Evolutionary conservation across 371 early-diverging fungal genomes (phyloP), one percentile per base, ranked within the genome.

Genomic region (Mucor ambiguus): DNA sequence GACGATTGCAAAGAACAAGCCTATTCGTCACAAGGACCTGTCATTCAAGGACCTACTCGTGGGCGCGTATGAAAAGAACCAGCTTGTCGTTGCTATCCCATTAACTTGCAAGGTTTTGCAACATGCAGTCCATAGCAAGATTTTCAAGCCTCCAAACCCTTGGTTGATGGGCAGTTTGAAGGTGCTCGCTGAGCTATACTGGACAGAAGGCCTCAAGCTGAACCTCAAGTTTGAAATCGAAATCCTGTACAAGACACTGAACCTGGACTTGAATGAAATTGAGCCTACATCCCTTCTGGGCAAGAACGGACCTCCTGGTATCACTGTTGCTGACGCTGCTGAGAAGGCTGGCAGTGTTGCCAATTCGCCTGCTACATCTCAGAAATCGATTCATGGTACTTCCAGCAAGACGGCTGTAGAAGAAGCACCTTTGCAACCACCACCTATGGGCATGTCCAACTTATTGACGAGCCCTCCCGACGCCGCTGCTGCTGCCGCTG

Each of bases 141-240:
- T 96, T 9, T 99, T 98, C 79, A 89, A 87, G 59, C 95, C 96
- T 14, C 97, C 97, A 8, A 98, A 97, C 75, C 98, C 98, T 18
- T 99, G 98, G 98, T 72, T 98, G 49, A 96, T 98, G 92, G 90
- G 93, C 32, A 93, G 93, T 63, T 85, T 99, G 79, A 89, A 89
- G 56, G 82, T 98, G 3, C 78, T 99, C 32, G 89, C 93, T 11
- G 98, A 98, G 75, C 79, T 99, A 10, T 98, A 97, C 72, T 92
- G 93, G 72, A 91, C 85, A 58, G 97, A 96, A 0, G 95, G 95
- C 35, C 78, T 98, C 59, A 96, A 95, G 71, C 80, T 97, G 63
- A 96, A 94, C 58, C 85, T 96, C 38, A 95, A 96, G 72, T 97
- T 99, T 79, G 97, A 97, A 73, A 94, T 99, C 33, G 98, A 98